Conservation (phyloP, 176 grass and related monocot species). For the Carex pumila region DNA sequence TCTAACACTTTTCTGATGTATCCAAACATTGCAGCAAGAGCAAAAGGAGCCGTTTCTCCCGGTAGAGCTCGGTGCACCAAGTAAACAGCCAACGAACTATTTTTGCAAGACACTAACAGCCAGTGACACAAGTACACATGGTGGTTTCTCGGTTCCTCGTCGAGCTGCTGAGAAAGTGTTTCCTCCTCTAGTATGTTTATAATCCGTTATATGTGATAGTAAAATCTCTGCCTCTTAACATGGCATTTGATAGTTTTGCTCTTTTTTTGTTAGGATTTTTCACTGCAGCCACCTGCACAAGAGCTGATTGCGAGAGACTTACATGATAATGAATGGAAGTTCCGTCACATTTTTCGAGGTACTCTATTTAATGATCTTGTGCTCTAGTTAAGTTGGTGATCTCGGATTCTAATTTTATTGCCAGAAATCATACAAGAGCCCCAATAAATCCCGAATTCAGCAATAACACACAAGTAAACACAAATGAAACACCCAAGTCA, state of each 20-base stretch:
- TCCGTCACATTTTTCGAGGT: conserved; percentile 96
- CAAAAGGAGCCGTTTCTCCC: conserved; percentile 90
- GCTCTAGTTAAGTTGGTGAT: not conserved
- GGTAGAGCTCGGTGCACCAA: conserved; percentile 61
- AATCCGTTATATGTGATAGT: not conserved
- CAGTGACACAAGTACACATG: conserved; percentile 95
- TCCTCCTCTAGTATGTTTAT: conserved; percentile 59
- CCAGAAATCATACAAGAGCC: not conserved
- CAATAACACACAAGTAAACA: not conserved
- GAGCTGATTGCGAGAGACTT: conserved; percentile 80
- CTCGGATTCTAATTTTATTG: not conserved
- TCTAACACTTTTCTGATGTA: not conserved
- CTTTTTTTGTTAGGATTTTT: conserved; percentile 62
- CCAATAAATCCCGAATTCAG: not conserved
- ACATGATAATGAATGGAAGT: conserved; percentile 98
- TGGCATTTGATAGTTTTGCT: conserved; percentile 21
- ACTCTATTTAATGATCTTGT: not conserved
- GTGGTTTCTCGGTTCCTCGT: conserved; percentile 92
- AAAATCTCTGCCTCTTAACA: not conserved
- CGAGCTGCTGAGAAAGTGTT: conserved; percentile 98
- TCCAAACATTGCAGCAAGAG: conserved; percentile 45
- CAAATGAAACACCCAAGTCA: not conserved
- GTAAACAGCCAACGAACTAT: conserved; percentile 94
- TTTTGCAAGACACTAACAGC: conserved; percentile 97
- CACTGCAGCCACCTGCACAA: conserved; percentile 80